Conservation (phyloP, 306 rosid species). For the Amphicarpaea edgeworthii region DNA sequence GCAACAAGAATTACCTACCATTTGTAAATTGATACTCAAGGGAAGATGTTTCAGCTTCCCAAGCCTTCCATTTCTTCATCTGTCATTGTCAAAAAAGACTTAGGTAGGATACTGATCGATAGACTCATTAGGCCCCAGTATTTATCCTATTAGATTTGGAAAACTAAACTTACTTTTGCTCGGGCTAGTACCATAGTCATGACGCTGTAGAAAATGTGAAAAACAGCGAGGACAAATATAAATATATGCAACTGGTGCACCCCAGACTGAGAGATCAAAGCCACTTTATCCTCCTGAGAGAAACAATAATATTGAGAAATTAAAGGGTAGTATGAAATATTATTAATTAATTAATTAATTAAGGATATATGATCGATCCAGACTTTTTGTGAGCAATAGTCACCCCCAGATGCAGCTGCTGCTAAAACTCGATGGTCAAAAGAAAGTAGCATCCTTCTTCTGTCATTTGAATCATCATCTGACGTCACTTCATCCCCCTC, state of each 20-base stretch:
- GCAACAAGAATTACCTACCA: constrained; percentile 61
- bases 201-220: constrained; percentile 70
- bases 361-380: constrained; percentile 1
- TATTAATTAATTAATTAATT: no score
- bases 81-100: constrained; percentile 10
- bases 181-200: constrained; percentile 57
- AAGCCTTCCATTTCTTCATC: constrained; percentile 77
- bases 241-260: constrained; percentile 75
- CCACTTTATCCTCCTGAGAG: constrained; percentile 60
- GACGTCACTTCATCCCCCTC: not conserved
- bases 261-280: constrained; percentile 62
- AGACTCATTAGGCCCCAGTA: no score
- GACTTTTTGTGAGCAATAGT: constrained; percentile 53
- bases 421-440: constrained; percentile 60
- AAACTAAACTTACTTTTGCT: constrained; percentile 60
- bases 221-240: constrained; percentile 70
- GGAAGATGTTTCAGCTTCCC: constrained; percentile 78
- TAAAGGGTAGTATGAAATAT: no score
- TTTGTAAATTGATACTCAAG: constrained; percentile 69
- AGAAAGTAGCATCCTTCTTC: constrained; percentile 60
- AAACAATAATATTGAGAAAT: not conserved
- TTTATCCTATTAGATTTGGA: no score
- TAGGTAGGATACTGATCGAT: no score
- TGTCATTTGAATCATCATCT: not conserved
- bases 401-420: constrained; percentile 40